Base-by-base conservation (phyloP, 2,329 filamentous ascomycete species). In the Pyrenophora seminiperda region DNA sequence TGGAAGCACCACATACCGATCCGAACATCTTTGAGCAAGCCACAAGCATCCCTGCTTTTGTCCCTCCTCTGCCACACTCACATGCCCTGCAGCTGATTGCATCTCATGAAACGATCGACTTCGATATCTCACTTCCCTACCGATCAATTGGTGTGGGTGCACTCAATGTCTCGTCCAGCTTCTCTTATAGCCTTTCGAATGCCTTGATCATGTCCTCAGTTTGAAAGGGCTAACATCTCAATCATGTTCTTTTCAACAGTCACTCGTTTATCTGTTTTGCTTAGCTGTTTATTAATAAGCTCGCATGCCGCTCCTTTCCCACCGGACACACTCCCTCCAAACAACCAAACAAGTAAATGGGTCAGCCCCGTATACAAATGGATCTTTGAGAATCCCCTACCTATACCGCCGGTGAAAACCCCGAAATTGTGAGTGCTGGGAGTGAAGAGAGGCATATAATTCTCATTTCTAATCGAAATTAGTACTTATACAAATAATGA, bases 321-420 rank as follows among this genome's bases (percentile, higher is more conserved):
- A 36, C 31, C 41, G 17, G 50, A 58, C 14, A 40, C 27, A 5
- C 33, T 36, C 14, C 38, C 43, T 36, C 31, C 41, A 15, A 48
- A 57, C 14, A 36, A 41, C 5, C 18, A 24, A 13, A 50, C 53
- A 4, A 53, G 47, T n/a, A 41, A 38, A 20, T 72, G 68, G 68
- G 41, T 61, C 13, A 72, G 68, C 30, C 74, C 74, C 2, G 66
- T 67, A 20, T 76, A 76, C 55, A 61, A 60, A 41, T 70, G 68
- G 59, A 65, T 76, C 27, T 77, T 72, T 54, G 53, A 73, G 34
- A 68, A 70, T 11, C 70, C 77, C 6, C 68, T 81, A 2, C 77
- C 78, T 1, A 76, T 78, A 24, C 74, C 77, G 4, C 74, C 78
- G 1, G 51, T 76, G 3, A 79, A 79, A 54, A 51, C 72, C 32